phyloP scores from a whole-genome alignment of 2,329 filamentous ascomycete genomes.

The Knoxdaviesia capensis region DNA sequence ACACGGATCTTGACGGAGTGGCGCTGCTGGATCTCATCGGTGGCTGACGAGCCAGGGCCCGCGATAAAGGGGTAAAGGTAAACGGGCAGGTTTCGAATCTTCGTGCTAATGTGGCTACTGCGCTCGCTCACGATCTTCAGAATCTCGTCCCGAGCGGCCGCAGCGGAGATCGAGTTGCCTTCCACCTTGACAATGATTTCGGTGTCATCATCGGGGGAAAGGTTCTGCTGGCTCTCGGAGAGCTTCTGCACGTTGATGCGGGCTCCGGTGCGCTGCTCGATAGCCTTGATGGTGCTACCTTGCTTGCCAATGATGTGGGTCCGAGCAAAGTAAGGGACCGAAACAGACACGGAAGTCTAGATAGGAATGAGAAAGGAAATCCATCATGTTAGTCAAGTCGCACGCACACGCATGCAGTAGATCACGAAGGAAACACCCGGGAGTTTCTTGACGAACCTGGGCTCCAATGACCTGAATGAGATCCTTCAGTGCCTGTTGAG shows the following conservation, averaged over 20 bases:
- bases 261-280: constrained; percentile 78
- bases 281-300: constrained; percentile 72
- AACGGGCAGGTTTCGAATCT: constrained; percentile 65
- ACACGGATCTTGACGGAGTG: constrained; percentile 67
- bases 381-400: background rate
- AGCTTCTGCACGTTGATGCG: constrained; percentile 74
- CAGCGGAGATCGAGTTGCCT: constrained; percentile 75
- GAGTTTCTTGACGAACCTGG: constrained; percentile 35
- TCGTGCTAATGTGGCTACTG: constrained; percentile 61
- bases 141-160: constrained; percentile 67
- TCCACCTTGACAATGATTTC: constrained; percentile 76
- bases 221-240: constrained; percentile 36
- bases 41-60: constrained; percentile 49
- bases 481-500: constrained; percentile 75
- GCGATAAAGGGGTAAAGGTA: constrained; percentile 95
- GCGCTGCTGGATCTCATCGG: constrained; percentile 52
- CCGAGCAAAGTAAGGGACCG: constrained; percentile 41
- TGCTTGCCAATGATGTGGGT: constrained; percentile 86
- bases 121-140: constrained; percentile 75
- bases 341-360: constrained; percentile 5
- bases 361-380: background rate
- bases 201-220: constrained; percentile 57
- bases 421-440: background rate
- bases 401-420: background rate
- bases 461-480: constrained; percentile 72